Conservation (phyloP, 192 early-diverging fungal species). For the Pecoramyces ruminantium region DNA sequence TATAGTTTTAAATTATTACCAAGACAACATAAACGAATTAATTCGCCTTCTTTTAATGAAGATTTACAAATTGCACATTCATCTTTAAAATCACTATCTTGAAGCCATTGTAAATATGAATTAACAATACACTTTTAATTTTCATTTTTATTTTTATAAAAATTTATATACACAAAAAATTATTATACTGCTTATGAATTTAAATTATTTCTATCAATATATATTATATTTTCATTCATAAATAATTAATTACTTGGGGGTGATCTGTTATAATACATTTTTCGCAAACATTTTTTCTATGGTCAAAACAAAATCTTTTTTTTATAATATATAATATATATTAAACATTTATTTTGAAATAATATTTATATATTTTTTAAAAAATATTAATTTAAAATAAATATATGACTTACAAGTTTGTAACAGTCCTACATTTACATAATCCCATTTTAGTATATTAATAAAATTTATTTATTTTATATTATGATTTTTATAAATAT, state of each 20-base stretch:
- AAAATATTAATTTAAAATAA: too few species aligned
- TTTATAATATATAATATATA: too few species aligned
- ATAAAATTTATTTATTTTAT: too few species aligned
- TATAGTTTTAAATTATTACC: not conserved
- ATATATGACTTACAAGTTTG: not conserved
- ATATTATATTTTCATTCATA: too few species aligned
- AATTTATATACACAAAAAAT: too few species aligned
- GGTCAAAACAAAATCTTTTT: not conserved
- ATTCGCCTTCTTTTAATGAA: not conserved
- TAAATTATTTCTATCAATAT: too few species aligned
- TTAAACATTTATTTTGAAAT: too few species aligned
- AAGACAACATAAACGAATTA: not conserved
- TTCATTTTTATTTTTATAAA: too few species aligned
- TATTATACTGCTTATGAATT: too few species aligned
- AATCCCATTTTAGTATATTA: not conserved
- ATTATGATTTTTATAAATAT: too few species aligned
- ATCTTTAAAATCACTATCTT: not conserved
- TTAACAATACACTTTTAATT: not conserved
- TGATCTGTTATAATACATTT: not conserved
- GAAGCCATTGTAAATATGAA: not conserved
- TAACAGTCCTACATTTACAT: not conserved
- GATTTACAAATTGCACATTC: not conserved
- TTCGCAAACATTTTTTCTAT: not conserved
- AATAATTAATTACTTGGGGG: not conserved
- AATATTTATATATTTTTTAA: too few species aligned